These are phyloP conservation scores for Cercospora brassicicola DNA, from an alignment of 2,329 filamentous ascomycete species.

Conservation along the genomic window DNA sequence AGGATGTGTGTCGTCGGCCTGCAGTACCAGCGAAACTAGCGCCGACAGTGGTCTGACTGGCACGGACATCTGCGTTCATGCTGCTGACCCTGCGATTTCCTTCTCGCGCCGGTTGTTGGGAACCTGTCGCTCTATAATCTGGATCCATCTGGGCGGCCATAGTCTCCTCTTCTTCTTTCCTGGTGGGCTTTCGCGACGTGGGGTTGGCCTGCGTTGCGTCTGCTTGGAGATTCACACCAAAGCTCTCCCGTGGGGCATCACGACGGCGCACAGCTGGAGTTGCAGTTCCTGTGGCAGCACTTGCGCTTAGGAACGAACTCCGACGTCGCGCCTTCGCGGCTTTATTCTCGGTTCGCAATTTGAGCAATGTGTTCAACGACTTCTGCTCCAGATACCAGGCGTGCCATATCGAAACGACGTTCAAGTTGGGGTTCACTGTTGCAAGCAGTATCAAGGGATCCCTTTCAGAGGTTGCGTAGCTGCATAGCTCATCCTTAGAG, in stretches of 20 bases:
- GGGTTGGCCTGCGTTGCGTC: slow-evolving; percentile 24
- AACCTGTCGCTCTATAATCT: slow-evolving; percentile 44
- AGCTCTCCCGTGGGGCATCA: slow-evolving; percentile 71
- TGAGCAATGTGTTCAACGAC: slow-evolving; percentile 48
- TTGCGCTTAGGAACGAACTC: slow-evolving; percentile 59
- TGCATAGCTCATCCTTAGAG: slow-evolving; percentile 58
- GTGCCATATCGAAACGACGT: slow-evolving; percentile 81
- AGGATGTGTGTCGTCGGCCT: slow-evolving; percentile 67
- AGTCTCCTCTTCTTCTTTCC: slow-evolving; percentile 46
- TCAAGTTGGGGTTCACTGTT: slow-evolving; percentile 75
- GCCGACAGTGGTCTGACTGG: slow-evolving; percentile 42
- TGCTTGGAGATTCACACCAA: slow-evolving; percentile 56
- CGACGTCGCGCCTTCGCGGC: slow-evolving; percentile 58
- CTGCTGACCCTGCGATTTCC: slow-evolving; percentile 81
- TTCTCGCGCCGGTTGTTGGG: slow-evolving; percentile 55
- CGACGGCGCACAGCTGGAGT: slow-evolving; percentile 68
- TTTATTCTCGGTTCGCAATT: slow-evolving; percentile 43
- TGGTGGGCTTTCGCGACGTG: slow-evolving; percentile 32
- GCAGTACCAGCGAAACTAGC: slow-evolving; percentile 53
- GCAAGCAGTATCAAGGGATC: slow-evolving; percentile 68
- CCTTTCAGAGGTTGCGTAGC: slow-evolving; percentile 32
- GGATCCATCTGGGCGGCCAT: slow-evolving; percentile 54
- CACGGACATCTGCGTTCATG: slow-evolving; percentile 60
- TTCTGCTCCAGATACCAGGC: slow-evolving; percentile 73
- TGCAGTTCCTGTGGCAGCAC: slow-evolving; percentile 67